These are phyloP conservation scores for Crithidia thermophila DNA, from an alignment of 208 protist genomes.

Conservation along the genomic window DNA sequence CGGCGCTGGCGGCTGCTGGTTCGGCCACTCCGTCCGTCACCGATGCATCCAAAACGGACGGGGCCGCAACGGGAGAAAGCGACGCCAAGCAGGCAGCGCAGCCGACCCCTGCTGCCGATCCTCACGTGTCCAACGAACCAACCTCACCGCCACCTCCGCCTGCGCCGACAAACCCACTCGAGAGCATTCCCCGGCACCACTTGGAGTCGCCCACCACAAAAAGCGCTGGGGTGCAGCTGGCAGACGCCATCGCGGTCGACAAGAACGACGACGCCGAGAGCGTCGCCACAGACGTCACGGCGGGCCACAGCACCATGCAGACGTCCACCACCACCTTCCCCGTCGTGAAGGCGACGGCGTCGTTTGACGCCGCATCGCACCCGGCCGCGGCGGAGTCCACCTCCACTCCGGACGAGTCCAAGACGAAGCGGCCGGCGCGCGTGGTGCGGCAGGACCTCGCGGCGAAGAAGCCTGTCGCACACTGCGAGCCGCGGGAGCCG, in stretches of 20 bases:
- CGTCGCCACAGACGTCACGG: neutral
- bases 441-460: conserved; percentile 3
- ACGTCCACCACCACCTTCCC: neutral
- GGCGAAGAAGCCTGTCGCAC: neutral
- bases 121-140: too few species aligned
- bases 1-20: neutral
- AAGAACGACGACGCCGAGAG: neutral
- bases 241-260: neutral
- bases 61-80: too few species aligned
- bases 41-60: neutral
- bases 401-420: neutral
- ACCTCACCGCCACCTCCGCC: too few species aligned
- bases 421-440: neutral
- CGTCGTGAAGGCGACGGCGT: neutral
- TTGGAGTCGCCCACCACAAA: neutral
- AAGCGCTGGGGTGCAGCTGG: neutral
- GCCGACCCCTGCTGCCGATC: too few species aligned
- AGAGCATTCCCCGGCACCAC: too few species aligned
- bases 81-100: too few species aligned
- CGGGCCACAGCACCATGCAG: neutral
- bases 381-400: too few species aligned
- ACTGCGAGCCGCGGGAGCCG: too few species aligned
- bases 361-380: too few species aligned
- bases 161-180: too few species aligned
- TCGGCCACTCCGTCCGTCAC: neutral